Base-by-base conservation (phyloP, 2,329 filamentous ascomycete species). In the Botrytis aclada region DNA sequence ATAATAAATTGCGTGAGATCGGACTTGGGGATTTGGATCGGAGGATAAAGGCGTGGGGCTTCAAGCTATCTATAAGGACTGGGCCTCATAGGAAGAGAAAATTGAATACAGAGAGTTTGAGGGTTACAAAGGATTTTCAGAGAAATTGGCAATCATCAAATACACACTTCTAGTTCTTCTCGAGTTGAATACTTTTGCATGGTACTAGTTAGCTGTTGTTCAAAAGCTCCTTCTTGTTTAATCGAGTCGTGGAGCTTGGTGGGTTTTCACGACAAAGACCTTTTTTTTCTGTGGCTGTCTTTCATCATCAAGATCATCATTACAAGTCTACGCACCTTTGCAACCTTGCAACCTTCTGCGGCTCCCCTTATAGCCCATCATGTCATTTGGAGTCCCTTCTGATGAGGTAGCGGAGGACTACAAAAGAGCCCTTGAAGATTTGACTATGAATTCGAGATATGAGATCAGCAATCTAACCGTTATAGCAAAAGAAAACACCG, bases 401-500 rank as follows among this genome's bases (percentile, higher is more conserved):
- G 94, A 93, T 82, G 94, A 97, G 84, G 93, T 99, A 79, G 95
- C 95, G 76, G 92, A 95, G 83, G 96, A 98, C 84, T 99, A 97
- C 85, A 93, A 92, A 82, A 93, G 94, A 81, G 96, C 95, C 71
- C 86, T 99, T 81, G 93, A 97, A 84, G 95, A 98, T 83, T 87
- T 99, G 80, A 93, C 92, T 77, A 88, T 91, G 81, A 98, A 98
- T 84, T 93, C 94, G 84, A 92, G 94, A 81, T 94, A 94, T 83
- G 95, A 98, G 84, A 99, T 99, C 83, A 95, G 93, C 86, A 98
- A 97, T 84, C 84, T 99, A 84, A 99, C 96, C 75, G 90, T 97
- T 82, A 98, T 99, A 83, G 96, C 96, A 74, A 94, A 97, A 83
- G 96, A 99, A 83, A 97, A 97, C 80, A 98, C 95, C 77, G 94